Evolutionary conservation across 2,329 filamentous ascomycete species (phyloP), one percentile per base, ranked within the genome.

Genomic region (Monilinia vaccinii-corymbosi): DNA sequence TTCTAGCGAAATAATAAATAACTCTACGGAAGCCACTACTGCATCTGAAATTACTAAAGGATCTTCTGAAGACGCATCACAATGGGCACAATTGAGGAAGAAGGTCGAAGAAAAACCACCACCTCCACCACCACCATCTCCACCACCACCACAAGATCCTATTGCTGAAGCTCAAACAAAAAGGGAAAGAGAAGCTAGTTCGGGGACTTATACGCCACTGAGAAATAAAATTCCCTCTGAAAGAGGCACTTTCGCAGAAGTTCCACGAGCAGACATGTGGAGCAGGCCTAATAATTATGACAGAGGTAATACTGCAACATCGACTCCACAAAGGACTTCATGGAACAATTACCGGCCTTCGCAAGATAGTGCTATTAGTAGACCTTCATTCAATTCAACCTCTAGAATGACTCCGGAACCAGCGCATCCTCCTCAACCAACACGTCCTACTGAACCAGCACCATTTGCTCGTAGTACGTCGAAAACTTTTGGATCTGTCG

Each of bases 171-270:
- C 42, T 38, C 65, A 69, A 21, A 59, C 63, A 38, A 53, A 66
- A 58, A 66, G 69, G 56, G 69, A 71, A 58, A 59, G 67, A 47
- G 42, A 68, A 31, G 61, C 69, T 14, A 65, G 51, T 23, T 52
- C 31, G 8, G 64, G 58, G n/a, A 60, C 32, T 47, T 71, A 70
- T 53, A 68, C 61, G 14, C 66, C 69, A 18, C 31, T 71, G 14
- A 48, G 58, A 40, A 44, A 44, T 16, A 61, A 48, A 44, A 45
- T 59, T 40, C 47, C 32, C 21, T 47, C 47, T 8, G 48, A 53
- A 21, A 23, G 48, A 46, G 42, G 47, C 16, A 51, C 10, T 11
- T 59, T 53, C 31, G 21, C 16, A 5, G 9, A 52, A 13, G 16
- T 32, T 21, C 56, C 48, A 38, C 28, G 56, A 21, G 47, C 56